A percentile compares a stretch with the other conserved stretches of the same genome.
phyloP scores from a whole-genome alignment of 2,329 filamentous ascomycete species.

The Tolypocladium guangdongense region DNA sequence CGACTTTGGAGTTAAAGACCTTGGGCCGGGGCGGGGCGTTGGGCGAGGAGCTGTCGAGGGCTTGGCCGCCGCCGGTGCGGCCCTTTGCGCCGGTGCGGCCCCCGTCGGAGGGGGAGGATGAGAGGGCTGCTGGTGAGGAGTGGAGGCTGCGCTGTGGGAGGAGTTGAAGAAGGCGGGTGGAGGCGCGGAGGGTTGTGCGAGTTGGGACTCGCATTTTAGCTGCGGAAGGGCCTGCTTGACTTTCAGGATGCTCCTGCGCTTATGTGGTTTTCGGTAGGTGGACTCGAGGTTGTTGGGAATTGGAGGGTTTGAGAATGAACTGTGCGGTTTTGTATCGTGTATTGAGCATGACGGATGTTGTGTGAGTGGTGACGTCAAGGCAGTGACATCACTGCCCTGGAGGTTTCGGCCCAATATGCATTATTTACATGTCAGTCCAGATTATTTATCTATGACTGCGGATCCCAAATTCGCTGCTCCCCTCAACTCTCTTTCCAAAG shows the following conservation, averaged over 20 bases:
- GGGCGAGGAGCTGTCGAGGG: conserved; percentile 18
- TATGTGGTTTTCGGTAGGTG: neutral
- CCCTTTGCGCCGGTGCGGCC: conserved; percentile 18
- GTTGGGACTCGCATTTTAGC: neutral
- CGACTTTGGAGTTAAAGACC: conserved; percentile 36
- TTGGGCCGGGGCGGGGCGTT: conserved; percentile 35
- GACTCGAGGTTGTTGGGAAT: neutral
- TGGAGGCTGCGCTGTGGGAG: neutral
- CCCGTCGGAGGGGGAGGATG: neutral
- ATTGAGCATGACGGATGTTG: neutral
- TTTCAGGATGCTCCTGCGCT: too few relatives aligned
- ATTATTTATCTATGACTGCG: too few relatives aligned
- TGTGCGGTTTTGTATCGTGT: neutral
- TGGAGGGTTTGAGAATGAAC: neutral
- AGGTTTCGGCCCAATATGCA: too few relatives aligned
- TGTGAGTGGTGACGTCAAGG: neutral
- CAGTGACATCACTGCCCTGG: neutral
- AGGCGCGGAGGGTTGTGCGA: neutral
- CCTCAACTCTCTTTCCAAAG: too few relatives aligned
- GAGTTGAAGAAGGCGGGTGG: neutral
- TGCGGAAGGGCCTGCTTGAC: too few relatives aligned
- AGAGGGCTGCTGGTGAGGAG: neutral
- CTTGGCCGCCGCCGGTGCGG: conserved; percentile 26
- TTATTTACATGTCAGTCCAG: too few relatives aligned
- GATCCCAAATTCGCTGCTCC: too few relatives aligned